Evolutionary conservation across 257 asterid genomes (phyloP).

Genomic region (Oldenlandia corymbosa): DNA sequence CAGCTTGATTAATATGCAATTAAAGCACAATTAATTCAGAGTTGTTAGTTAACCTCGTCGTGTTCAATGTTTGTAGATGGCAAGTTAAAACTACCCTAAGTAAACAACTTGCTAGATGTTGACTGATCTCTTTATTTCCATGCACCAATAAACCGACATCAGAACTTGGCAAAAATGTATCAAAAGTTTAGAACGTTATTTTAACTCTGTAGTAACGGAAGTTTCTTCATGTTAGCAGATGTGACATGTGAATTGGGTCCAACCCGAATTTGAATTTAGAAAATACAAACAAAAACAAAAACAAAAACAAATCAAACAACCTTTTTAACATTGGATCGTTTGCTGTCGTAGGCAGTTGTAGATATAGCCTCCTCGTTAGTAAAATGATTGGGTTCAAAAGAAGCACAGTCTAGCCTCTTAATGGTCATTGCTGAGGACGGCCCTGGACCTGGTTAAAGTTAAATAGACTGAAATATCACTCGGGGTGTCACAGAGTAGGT

Average conservation of each 20-base stretch:
- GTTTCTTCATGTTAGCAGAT: too few species aligned
- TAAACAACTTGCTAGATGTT: too few species aligned
- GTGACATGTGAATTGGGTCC: neutral
- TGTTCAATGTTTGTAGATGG: neutral
- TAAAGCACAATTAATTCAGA: too few species aligned
- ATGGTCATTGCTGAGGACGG: conserved; percentile 12
- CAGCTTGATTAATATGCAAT: too few species aligned
- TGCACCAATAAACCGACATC: too few species aligned
- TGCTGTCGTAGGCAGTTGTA: conserved; percentile 4
- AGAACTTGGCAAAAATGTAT: too few species aligned
- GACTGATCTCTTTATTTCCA: too few species aligned
- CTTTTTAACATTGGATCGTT: neutral
- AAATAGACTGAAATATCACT: neutral
- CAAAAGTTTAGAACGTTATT: too few species aligned
- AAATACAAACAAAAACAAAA: too few species aligned
- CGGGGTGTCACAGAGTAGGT: neutral
- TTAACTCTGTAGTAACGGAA: too few species aligned
- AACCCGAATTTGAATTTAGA: neutral
- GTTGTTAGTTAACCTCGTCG: too few species aligned
- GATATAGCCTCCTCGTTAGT: conserved; percentile 1
- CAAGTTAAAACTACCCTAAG: neutral
- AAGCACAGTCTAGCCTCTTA: conserved; percentile 14
- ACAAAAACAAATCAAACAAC: neutral
- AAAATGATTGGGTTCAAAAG: conserved; percentile 16
- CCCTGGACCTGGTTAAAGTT: too few species aligned